phyloP scores from a whole-genome alignment of 169 alveolate genomes.

The Cryptosporidium viatorum region DNA sequence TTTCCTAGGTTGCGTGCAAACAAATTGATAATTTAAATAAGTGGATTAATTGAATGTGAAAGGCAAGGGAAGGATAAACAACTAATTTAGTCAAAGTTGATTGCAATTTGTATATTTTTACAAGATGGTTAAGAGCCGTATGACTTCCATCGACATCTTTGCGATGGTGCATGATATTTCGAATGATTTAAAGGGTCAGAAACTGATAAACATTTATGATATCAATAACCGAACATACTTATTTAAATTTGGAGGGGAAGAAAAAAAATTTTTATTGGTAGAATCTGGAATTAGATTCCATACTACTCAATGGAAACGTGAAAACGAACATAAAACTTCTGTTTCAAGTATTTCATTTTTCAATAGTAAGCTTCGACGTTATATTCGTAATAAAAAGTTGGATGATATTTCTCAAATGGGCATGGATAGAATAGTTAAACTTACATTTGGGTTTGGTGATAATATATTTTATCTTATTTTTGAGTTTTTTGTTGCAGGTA shows the following conservation, averaged over 20 bases:
- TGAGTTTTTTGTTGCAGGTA: slow-evolving; percentile 93
- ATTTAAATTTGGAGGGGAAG: slow-evolving; percentile 80
- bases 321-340: slow-evolving; percentile 77
- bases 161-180: slow-evolving; percentile 73
- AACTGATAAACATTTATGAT: slow-evolving; percentile 82
- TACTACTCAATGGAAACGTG: slow-evolving; percentile 81
- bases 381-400: slow-evolving; percentile 83
- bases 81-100: neutral
- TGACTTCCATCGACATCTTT: slow-evolving; percentile 70
- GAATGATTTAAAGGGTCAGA: slow-evolving; percentile 69
- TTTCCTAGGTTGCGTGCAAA: slow-evolving; percentile 55
- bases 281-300: slow-evolving; percentile 85
- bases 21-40: slow-evolving; percentile 3
- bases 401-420: slow-evolving; percentile 86
- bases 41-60: slow-evolving; percentile 67
- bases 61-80: neutral
- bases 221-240: slow-evolving; percentile 81
- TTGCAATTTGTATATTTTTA: neutral
- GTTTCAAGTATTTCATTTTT: slow-evolving; percentile 83
- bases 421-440: slow-evolving; percentile 92
- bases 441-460: slow-evolving; percentile 93
- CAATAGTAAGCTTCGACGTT: slow-evolving; percentile 85
- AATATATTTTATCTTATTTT: slow-evolving; percentile 89
- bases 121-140: slow-evolving; percentile 74
- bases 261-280: slow-evolving; percentile 52